A percentile compares a stretch with the other conserved stretches of the same genome.
phyloP scores from a whole-genome alignment of 2,329 filamentous ascomycete genomes.

The Aspergillus flavus region DNA sequence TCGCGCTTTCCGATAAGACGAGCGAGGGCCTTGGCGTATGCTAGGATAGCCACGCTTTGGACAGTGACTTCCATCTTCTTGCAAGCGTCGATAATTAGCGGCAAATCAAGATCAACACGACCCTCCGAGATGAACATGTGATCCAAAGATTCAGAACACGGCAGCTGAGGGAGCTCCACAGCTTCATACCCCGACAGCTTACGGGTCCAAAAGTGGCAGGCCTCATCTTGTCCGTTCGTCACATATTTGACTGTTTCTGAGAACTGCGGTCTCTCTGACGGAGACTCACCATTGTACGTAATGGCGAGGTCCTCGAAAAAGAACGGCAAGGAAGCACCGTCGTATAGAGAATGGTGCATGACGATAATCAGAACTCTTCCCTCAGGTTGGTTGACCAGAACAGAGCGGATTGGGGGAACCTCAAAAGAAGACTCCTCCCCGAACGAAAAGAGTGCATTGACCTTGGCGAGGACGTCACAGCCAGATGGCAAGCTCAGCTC shows the following conservation, averaged over 20 bases:
- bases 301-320: slow-evolving; percentile 68
- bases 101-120: slow-evolving; percentile 22
- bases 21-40: slow-evolving; percentile 35
- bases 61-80: slow-evolving; percentile 33
- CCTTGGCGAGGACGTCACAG: slow-evolving; percentile 16
- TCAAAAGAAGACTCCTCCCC: slow-evolving; percentile 23
- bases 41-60: slow-evolving; percentile 32
- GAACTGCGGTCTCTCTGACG: slow-evolving; percentile 24
- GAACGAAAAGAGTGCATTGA: slow-evolving; percentile 18
- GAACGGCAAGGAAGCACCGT: slow-evolving; percentile 77
- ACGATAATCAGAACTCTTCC: slow-evolving; percentile 59
- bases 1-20: slow-evolving; percentile 32
- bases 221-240: slow-evolving; percentile 49
- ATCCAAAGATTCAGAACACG: slow-evolving; percentile 8
- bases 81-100: slow-evolving; percentile 22
- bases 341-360: slow-evolving; percentile 81
- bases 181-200: slow-evolving; percentile 26
- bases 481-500: slow-evolving; percentile 22
- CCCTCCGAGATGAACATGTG: slow-evolving; percentile 24
- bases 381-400: slow-evolving; percentile 33
- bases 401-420: slow-evolving; percentile 34
- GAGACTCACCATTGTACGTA: slow-evolving; percentile 57
- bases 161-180: slow-evolving; percentile 24
- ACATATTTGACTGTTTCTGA: slow-evolving; percentile 59
- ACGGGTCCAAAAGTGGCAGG: slow-evolving; percentile 33